phyloP scores from a whole-genome alignment of 805 yeast species.

The Candida sanyiensis region DNA sequence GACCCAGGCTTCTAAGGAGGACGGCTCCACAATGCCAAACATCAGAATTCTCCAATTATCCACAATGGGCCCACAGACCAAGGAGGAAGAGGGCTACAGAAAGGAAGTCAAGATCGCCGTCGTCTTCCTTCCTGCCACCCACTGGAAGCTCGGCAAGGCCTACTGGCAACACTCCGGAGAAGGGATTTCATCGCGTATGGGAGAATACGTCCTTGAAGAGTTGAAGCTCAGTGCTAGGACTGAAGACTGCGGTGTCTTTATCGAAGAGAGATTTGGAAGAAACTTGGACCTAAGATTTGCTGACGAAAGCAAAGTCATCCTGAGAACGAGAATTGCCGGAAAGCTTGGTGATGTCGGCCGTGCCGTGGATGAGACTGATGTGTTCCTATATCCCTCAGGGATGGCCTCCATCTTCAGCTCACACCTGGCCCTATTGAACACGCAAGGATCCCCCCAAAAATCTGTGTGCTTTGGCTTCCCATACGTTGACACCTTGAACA shows the following conservation, averaged over 20 bases:
- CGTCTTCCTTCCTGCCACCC: constrained; percentile 61
- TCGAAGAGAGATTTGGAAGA: constrained; percentile 75
- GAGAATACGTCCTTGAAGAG: constrained; percentile 73
- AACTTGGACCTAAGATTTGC: constrained; percentile 75
- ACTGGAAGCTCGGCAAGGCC: constrained; percentile 62
- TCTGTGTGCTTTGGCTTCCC: constrained; percentile 96
- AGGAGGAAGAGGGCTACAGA: constrained; percentile 52
- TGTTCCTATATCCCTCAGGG: constrained; percentile 82
- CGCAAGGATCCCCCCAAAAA: constrained; percentile 35
- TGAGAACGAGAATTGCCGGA: constrained; percentile 70
- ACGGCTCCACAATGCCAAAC: constrained; percentile 22
- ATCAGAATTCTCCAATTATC: constrained; percentile 68
- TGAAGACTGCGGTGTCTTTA: constrained; percentile 5
- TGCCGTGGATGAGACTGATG: constrained; percentile 49
- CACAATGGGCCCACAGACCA: constrained; percentile 58
- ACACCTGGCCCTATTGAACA: constrained; percentile 49
- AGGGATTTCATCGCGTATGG: constrained; percentile 87
- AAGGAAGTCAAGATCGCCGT: constrained; percentile 68
- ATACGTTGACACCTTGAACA: constrained; percentile 85
- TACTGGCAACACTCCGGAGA: constrained; percentile 99
- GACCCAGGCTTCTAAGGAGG: constrained; percentile 25
- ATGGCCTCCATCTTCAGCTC: constrained; percentile 89
- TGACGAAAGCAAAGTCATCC: constrained; percentile 65
- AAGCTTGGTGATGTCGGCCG: constrained; percentile 28
- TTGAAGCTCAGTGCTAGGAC: constrained; percentile 35